Evolutionary conservation across 345 rosid genomes (phyloP).

Genomic region (Trapa incisa): DNA sequence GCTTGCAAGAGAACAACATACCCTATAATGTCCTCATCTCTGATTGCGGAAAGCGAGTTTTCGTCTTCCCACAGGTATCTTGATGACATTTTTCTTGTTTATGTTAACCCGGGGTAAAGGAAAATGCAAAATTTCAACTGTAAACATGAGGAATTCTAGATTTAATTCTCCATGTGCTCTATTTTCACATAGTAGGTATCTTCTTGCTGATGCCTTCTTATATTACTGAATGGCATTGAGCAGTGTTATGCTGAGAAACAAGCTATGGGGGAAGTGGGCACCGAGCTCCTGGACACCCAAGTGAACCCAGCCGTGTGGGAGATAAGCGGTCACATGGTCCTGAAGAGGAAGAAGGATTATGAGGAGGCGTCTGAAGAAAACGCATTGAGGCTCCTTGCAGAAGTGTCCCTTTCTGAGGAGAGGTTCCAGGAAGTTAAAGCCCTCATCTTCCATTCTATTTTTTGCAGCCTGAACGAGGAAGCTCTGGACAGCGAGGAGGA

Average conservation of each 20-base stretch:
- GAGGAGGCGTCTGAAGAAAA: constrained; percentile 84
- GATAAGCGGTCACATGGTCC: constrained; percentile 92
- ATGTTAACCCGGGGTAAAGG: background rate
- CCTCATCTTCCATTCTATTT: constrained; percentile 52
- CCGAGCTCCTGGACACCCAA: constrained; percentile 71
- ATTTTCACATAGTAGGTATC: background rate
- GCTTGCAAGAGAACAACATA: constrained; percentile 79
- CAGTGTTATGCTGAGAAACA: constrained; percentile 98
- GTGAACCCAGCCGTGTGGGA: constrained; percentile 99
- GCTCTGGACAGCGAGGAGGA: constrained; percentile 13
- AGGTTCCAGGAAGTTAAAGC: constrained; percentile 63
- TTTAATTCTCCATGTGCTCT: too few relatives aligned
- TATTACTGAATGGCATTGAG: background rate
- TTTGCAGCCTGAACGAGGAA: constrained; percentile 12
- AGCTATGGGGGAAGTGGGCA: constrained; percentile 80
- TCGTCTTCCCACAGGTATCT: constrained; percentile 81
- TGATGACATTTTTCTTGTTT: background rate
- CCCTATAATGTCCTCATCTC: constrained; percentile 79
- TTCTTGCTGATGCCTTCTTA: background rate
- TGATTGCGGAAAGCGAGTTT: constrained; percentile 69
- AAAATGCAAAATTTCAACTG: too few relatives aligned
- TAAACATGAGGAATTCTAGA: too few relatives aligned
- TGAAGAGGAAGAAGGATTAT: constrained; percentile 82
- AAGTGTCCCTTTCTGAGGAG: constrained; percentile 79
- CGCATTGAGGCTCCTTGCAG: constrained; percentile 83